Base-by-base conservation (phyloP, 257 asterid species). In the Primulina eburnea region DNA sequence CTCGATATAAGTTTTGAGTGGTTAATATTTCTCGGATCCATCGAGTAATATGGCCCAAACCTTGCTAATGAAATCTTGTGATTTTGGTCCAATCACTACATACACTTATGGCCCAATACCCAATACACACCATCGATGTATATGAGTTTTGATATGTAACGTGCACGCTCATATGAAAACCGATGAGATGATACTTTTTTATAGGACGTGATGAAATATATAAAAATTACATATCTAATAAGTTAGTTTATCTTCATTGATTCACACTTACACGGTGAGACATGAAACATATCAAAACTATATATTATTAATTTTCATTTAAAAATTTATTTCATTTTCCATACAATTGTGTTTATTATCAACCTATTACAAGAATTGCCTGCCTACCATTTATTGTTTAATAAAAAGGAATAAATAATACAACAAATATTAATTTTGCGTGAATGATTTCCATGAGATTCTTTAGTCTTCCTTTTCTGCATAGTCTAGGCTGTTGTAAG, bases 401-500 rank as follows among this genome's bases (percentile, higher is more conserved):
- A 3, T 63, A 64, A 40, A 38, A 58, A 64, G 73, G 67, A 70
- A 65, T 58, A 56, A 76, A 73, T 67, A 53, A 50, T 59, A 57
- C 69, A 70, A 62, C 50, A 70, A 53, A 62, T 60, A 67, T 67
- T 73, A 60, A 57, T 68, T 28, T 28, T 28, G 30, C 4, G 30
- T 28, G 30, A 28, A 28, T 28, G 30, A 28, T 35, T 34, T 17
- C 24, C 18, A 14, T 56, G 8, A 12, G 16, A 59, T 21, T 30
- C 29, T 70, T 62, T 55, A 62, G 56, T 83, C 62, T 63, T 82
- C 67, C 38, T 82, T 84, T 40, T 77, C 57, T 50, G 57, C 71
- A 35, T 92, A 92, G 57, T 92, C 98, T 77, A 82, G 91, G 83
- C 97, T 88, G 76, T 78, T 85, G 74, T 92, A 92, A 55, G 98